These are phyloP conservation scores for Nothophaeocryptopus gaeumannii DNA, from an alignment of 2,329 filamentous ascomycete genomes.

Conservation along the genomic window DNA sequence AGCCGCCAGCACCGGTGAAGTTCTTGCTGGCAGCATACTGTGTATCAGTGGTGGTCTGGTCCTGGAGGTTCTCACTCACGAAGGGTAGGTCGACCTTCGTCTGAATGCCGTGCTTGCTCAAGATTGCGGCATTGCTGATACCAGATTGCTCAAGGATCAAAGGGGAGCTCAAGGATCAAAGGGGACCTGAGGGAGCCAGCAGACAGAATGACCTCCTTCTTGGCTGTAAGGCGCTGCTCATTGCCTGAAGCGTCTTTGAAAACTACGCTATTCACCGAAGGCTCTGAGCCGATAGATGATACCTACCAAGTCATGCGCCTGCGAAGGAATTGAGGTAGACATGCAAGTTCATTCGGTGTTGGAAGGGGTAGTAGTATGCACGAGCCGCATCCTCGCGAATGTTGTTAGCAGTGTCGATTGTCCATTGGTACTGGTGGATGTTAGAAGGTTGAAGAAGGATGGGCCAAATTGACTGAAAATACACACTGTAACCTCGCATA, in stretches of 20 bases:
- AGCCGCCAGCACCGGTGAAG: slow-evolving; percentile 17
- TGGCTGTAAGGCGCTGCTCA: slow-evolving; percentile 1
- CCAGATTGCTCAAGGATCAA: slow-evolving; percentile 60
- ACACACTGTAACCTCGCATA: slow-evolving; percentile 45
- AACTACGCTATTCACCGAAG: slow-evolving; percentile 11
- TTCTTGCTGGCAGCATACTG: slow-evolving; percentile 22
- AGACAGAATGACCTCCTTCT: slow-evolving; percentile 55
- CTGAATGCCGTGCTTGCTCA: slow-evolving; percentile 39
- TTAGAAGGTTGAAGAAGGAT: too few relatives aligned
- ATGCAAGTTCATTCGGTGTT: slow-evolving; percentile 42
- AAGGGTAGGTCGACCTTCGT: slow-evolving; percentile 30
- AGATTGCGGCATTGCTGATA: slow-evolving; percentile 36
- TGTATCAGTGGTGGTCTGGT: slow-evolving; percentile 27
- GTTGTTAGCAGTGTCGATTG: slow-evolving; percentile 38
- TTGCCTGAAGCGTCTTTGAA: slow-evolving; percentile 3
- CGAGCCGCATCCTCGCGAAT: slow-evolving; percentile 48
- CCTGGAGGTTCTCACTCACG: slow-evolving; percentile 30
- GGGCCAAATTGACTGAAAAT: too few relatives aligned
- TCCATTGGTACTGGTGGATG: slow-evolving; percentile 34
- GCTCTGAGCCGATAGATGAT: neutral
- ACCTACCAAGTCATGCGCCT: slow-evolving; percentile 39
- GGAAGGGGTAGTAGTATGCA: slow-evolving; percentile 48
- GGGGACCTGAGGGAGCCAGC: slow-evolving; percentile 58
- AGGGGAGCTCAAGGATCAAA: slow-evolving; percentile 59
- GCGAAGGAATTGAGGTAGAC: slow-evolving; percentile 45